Evolutionary conservation across 352 stramenopile genomes (phyloP).

Genomic region (Phytopythium cucurbitacearum): DNA sequence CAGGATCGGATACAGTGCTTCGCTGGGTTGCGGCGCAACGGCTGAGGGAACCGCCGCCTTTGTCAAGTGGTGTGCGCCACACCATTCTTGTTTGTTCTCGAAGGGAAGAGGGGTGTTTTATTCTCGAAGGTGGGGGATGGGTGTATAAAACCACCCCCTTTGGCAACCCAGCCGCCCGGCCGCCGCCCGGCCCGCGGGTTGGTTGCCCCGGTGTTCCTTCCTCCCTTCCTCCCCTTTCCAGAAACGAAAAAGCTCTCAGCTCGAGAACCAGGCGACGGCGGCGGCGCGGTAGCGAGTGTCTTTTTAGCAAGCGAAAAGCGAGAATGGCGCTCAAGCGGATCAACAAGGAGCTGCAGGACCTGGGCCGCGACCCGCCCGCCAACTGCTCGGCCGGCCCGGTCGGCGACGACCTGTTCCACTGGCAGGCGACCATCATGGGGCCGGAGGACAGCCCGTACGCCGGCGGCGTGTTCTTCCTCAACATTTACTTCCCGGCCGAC

Average conservation of each 20-base stretch:
- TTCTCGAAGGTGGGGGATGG: too few species aligned
- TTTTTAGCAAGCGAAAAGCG: slow-evolving; percentile 3
- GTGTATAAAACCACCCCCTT: too few species aligned
- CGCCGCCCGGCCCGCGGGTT: neutral
- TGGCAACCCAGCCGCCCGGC: neutral
- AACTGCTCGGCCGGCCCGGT: slow-evolving; percentile 98
- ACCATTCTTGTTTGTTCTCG: too few species aligned
- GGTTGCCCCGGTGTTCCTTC: slow-evolving; percentile 33
- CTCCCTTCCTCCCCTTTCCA: slow-evolving; percentile 13
- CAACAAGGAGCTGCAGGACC: slow-evolving; percentile 95
- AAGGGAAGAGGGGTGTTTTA: too few species aligned
- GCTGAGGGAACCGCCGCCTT: too few species aligned
- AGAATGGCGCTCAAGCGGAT: slow-evolving; percentile 93
- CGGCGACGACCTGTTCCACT: slow-evolving; percentile 98
- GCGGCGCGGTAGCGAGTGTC: slow-evolving; percentile 8
- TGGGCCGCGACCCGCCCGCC: slow-evolving; percentile 94
- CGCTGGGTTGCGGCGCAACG: too few species aligned
- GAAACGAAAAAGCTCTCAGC: slow-evolving; percentile 32
- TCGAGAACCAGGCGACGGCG: slow-evolving; percentile 27
- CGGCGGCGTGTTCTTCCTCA: slow-evolving; percentile 98
- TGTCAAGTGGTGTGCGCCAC: too few species aligned
- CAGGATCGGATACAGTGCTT: too few species aligned
- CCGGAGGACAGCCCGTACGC: slow-evolving; percentile 98
- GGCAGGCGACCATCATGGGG: slow-evolving; percentile 97
- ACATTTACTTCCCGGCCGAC: slow-evolving; percentile 99